Evolutionary conservation across 1,139 yeast genomes (phyloP).

Genomic region (Dujonia santamariae): DNA sequence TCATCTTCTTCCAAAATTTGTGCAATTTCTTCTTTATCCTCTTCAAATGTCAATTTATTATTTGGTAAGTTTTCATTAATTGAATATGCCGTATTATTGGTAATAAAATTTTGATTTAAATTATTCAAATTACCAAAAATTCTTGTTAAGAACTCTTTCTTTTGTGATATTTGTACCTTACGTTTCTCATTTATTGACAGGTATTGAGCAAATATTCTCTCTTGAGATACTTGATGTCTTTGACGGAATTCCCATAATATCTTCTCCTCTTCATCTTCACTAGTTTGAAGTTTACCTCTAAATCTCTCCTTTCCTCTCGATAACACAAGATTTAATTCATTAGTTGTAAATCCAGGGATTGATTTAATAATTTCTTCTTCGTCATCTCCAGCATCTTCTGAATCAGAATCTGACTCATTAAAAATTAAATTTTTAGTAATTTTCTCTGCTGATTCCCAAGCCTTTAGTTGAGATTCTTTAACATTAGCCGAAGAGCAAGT

Average conservation of each 20-base stretch:
- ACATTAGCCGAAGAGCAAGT: too few species aligned
- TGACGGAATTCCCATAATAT: slow-evolving; percentile 31
- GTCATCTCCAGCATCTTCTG: slow-evolving; percentile 15
- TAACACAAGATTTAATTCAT: slow-evolving; percentile 28
- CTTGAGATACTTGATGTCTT: slow-evolving; percentile 31
- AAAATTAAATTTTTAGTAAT: slow-evolving; percentile 35
- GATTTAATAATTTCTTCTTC: slow-evolving; percentile 18
- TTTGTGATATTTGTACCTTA: slow-evolving; percentile 41
- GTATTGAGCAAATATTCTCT: slow-evolving; percentile 31
- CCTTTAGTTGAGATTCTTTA: slow-evolving; percentile 39
- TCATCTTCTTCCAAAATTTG: slow-evolving; percentile 34
- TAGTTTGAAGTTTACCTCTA: too few species aligned
- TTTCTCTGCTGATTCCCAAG: slow-evolving; percentile 48
- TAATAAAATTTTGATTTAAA: slow-evolving; percentile 39
- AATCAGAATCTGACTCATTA: slow-evolving; percentile 25
- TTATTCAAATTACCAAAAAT: slow-evolving; percentile 40
- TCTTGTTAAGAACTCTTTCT: slow-evolving; percentile 36
- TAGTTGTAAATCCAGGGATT: slow-evolving; percentile 42
- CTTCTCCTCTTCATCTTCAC: slow-evolving; percentile 29
- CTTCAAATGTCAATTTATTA: slow-evolving; percentile 39
- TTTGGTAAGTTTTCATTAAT: slow-evolving; percentile 36
- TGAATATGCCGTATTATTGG: slow-evolving; percentile 41
- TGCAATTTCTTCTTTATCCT: slow-evolving; percentile 41
- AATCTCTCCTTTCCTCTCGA: slow-evolving; percentile 8
- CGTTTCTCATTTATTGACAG: slow-evolving; percentile 35